Conservation (phyloP, 352 stramenopile species). For the Discostella stelligera region DNA sequence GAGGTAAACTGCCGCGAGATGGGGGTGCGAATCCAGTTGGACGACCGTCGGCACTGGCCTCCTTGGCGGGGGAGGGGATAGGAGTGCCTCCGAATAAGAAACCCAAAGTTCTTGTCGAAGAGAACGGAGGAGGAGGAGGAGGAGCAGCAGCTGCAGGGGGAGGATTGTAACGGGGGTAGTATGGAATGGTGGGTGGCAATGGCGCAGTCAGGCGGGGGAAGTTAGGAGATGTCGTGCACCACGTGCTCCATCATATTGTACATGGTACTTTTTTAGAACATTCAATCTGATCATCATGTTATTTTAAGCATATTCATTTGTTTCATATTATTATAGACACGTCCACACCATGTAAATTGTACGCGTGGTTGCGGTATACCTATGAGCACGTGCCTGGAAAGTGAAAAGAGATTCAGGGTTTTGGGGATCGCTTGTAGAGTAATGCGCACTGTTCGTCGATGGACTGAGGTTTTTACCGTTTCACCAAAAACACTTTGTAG, state of each 20-base stretch:
- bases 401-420: too few species aligned
- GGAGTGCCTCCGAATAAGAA: conserved; percentile 3
- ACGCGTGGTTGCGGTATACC: too few species aligned
- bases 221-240: too few species aligned
- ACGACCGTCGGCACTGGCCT: background rate
- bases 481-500: background rate
- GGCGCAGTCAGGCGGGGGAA: too few species aligned
- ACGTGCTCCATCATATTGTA: too few species aligned
- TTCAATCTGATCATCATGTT: background rate
- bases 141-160: background rate
- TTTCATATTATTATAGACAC: background rate
- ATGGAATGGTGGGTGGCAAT: too few species aligned
- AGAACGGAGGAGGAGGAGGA: background rate
- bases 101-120: background rate
- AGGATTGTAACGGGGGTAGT: background rate
- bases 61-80: background rate
- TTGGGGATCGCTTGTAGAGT: too few species aligned
- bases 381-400: too few species aligned
- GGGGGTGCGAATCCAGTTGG: background rate
- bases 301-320: background rate
- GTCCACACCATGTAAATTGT: background rate
- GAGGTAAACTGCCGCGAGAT: background rate
- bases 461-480: too few species aligned
- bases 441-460: too few species aligned
- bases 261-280: background rate